These are phyloP conservation scores for Colletotrichum gigasporum DNA, from an alignment of 2,329 filamentous ascomycete genomes.

Conservation along the genomic window DNA sequence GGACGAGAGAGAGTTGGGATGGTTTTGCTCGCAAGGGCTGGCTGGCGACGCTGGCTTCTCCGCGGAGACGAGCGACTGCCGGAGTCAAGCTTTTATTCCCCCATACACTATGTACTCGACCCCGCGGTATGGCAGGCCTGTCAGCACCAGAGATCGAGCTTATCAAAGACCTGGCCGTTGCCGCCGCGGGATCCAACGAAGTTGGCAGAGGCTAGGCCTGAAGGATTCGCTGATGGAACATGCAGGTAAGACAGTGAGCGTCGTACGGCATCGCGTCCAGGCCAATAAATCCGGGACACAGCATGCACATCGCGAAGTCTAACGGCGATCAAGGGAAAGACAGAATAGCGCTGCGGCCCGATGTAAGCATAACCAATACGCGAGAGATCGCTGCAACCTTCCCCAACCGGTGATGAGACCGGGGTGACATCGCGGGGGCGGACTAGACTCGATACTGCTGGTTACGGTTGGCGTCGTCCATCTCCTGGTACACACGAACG, in stretches of 20 bases:
- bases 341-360: neutral
- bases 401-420: conserved; percentile 7
- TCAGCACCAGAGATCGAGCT: conserved; percentile 2
- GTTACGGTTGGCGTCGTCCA: conserved; percentile 3
- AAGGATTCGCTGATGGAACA: neutral
- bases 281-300: conserved; percentile 17
- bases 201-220: neutral
- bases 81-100: conserved; percentile 25
- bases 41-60: neutral
- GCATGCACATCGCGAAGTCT: conserved; percentile 1
- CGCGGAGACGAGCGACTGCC: neutral
- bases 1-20: neutral
- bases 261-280: neutral
- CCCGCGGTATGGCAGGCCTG: neutral
- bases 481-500: conserved; percentile 3
- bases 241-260: conserved; percentile 19
- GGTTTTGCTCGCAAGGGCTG: neutral
- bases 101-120: too few relatives aligned
- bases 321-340: neutral
- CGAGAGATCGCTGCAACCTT: conserved; percentile 13
- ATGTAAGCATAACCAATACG: neutral
- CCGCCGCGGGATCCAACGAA: conserved; percentile 1
- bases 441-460: neutral
- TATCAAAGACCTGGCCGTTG: conserved; percentile 15
- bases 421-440: conserved; percentile 1